Percentiles rank a stretch among this genome's conserved stretches.
Conservation (phyloP, 805 yeast species). For the Candida pseudofarinosa region DNA sequence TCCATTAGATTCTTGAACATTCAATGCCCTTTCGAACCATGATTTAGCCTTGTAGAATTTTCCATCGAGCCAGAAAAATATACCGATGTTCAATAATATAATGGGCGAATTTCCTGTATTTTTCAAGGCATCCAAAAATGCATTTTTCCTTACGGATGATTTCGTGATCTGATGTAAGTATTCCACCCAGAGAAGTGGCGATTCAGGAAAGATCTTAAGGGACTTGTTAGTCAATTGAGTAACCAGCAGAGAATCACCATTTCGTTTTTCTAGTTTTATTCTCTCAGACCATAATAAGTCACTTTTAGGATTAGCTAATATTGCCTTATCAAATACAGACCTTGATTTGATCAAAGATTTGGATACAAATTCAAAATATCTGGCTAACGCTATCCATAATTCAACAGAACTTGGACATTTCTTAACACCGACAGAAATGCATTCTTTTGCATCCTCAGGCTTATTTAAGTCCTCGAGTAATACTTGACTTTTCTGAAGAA, state of each 20-base stretch:
- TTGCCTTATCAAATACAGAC: slow-evolving; percentile 65
- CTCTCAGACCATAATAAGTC: slow-evolving; percentile 58
- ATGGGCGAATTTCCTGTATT: slow-evolving; percentile 56
- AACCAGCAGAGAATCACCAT: slow-evolving; percentile 50
- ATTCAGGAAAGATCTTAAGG: slow-evolving; percentile 51
- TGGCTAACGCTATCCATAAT: slow-evolving; percentile 56
- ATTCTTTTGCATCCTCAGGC: slow-evolving; percentile 41
- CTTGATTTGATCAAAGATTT: slow-evolving; percentile 56
- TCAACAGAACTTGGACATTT: slow-evolving; percentile 37
- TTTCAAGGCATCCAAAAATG: slow-evolving; percentile 67
- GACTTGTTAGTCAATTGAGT: slow-evolving; percentile 54
- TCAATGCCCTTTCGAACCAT: slow-evolving; percentile 71
- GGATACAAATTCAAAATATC: slow-evolving; percentile 40
- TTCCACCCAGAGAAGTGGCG: slow-evolving; percentile 65
- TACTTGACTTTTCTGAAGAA: slow-evolving; percentile 59
- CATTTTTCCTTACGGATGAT: slow-evolving; percentile 50
- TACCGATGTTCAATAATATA: slow-evolving; percentile 62
- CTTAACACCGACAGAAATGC: slow-evolving; percentile 47
- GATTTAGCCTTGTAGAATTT: slow-evolving; percentile 58
- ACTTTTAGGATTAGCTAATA: slow-evolving; percentile 45
- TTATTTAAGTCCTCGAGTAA: slow-evolving; percentile 32
- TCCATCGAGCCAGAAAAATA: slow-evolving; percentile 61
- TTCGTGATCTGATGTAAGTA: slow-evolving; percentile 45
- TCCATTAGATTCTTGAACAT: slow-evolving; percentile 56
- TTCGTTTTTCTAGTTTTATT: slow-evolving; percentile 52